Evolutionary conservation across 2,329 filamentous ascomycete species (phyloP).

Genomic region (Aquanectria penicillioides): DNA sequence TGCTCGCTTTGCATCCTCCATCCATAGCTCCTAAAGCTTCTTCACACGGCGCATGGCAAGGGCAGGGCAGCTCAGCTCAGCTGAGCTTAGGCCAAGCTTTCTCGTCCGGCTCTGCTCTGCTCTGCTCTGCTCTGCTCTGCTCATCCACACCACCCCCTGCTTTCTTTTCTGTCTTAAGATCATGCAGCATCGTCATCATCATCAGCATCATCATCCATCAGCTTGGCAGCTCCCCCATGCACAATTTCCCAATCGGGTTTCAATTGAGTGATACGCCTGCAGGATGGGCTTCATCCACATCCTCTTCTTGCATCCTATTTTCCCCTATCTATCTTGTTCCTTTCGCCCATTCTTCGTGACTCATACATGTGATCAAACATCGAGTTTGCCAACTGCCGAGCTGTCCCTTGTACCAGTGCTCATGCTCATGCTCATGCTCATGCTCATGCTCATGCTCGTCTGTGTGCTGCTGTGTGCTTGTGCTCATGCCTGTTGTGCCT

Average conservation of each 20-base stretch:
- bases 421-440: too few relatives aligned
- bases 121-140: too few relatives aligned
- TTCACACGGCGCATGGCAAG: too few relatives aligned
- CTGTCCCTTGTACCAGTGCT: conserved; percentile 3
- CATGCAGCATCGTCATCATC: too few relatives aligned
- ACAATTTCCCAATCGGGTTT: conserved; percentile 3
- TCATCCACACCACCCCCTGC: conserved; percentile 2
- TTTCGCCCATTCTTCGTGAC: conserved; percentile 15
- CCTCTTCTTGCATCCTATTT: conserved; percentile 6
- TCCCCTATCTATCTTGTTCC: conserved; percentile 12
- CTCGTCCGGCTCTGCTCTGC: too few relatives aligned
- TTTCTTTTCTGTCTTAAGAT: too few relatives aligned
- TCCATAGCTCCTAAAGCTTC: conserved; percentile 5
- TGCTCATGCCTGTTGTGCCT: too few relatives aligned
- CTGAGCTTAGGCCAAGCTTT: too few relatives aligned
- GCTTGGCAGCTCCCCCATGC: not conserved
- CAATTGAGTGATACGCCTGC: conserved; percentile 1
- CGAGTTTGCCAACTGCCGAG: conserved; percentile 2
- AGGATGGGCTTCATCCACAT: not conserved
- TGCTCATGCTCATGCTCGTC: too few relatives aligned
- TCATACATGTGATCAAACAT: conserved; percentile 19
- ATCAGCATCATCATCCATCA: not conserved
- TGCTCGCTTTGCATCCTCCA: not conserved
- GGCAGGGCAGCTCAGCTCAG: conserved; percentile 6
- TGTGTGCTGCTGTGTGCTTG: too few relatives aligned